Conservation (phyloP, 2,329 filamentous ascomycete species). For the Exserohilum rostratum region DNA sequence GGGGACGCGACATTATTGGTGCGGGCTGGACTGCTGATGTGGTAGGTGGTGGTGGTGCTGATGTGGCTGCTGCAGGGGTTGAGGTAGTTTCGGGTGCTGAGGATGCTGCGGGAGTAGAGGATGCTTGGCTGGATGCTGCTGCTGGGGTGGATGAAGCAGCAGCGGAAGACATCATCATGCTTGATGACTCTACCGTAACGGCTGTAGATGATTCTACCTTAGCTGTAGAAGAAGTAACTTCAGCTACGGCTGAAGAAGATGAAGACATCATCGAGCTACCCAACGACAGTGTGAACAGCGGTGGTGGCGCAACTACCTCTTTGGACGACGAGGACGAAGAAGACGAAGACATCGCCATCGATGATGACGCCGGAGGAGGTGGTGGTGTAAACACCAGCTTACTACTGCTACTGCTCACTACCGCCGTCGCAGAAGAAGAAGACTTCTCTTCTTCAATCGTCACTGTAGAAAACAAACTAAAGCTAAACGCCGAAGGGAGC, state of each 20-base stretch:
- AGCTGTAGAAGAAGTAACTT: too few species aligned
- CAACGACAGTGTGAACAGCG: neutral
- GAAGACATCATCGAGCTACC: too few species aligned
- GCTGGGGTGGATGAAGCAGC: neutral
- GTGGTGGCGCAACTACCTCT: neutral
- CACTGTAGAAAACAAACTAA: neutral
- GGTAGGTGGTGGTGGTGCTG: neutral
- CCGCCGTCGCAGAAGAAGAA: neutral
- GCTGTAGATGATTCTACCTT: too few species aligned
- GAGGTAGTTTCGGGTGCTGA: too few species aligned
- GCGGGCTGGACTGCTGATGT: too few species aligned
- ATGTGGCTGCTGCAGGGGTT: neutral
- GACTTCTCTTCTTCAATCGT: too few species aligned
- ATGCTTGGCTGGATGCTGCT: neutral
- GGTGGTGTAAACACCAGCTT: neutral
- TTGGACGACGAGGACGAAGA: neutral
- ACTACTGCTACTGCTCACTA: neutral
- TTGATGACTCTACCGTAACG: too few species aligned
- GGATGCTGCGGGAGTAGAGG: neutral
- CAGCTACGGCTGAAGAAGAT: too few species aligned
- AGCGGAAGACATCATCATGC: neutral
- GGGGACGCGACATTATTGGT: too few species aligned
- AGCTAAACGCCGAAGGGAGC: neutral
- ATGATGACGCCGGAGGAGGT: neutral
- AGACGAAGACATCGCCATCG: neutral